phyloP scores from a whole-genome alignment of 495 filamentous ascomycete species.

The Xylaria sp. region DNA sequence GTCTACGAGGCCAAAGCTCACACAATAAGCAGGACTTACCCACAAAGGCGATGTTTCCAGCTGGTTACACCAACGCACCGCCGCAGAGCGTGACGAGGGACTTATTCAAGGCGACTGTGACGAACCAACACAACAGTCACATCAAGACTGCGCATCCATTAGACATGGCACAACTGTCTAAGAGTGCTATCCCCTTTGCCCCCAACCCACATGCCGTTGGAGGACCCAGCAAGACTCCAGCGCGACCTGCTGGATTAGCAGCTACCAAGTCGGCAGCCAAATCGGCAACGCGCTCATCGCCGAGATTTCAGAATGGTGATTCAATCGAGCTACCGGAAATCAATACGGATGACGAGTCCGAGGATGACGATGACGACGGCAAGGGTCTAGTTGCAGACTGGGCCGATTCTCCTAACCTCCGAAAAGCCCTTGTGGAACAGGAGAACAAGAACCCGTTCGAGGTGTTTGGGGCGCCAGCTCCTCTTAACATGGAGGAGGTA shows the following conservation, averaged over 20 bases:
- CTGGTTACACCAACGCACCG: slow-evolving; percentile 64
- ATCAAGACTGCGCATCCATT: slow-evolving; percentile 69
- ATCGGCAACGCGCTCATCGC: slow-evolving; percentile 69
- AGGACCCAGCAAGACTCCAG: slow-evolving; percentile 67
- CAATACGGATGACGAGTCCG: slow-evolving; percentile 84
- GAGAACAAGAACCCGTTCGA: slow-evolving; percentile 84
- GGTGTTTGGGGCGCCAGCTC: slow-evolving; percentile 87
- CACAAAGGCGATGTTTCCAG: slow-evolving; percentile 68
- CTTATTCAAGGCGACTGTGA: slow-evolving; percentile 57
- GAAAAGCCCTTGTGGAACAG: slow-evolving; percentile 71
- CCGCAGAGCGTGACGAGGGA: slow-evolving; percentile 43
- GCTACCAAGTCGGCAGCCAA: slow-evolving; percentile 55
- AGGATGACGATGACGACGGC: slow-evolving; percentile 59
- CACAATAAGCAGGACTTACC: slow-evolving; percentile 57
- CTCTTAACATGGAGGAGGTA: slow-evolving; percentile 91
- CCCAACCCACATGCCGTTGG: slow-evolving; percentile 64
- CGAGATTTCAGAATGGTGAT: slow-evolving; percentile 80
- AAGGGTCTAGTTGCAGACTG: slow-evolving; percentile 73
- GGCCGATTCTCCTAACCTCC: slow-evolving; percentile 83
- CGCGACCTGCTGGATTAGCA: slow-evolving; percentile 52
- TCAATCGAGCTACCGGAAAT: slow-evolving; percentile 87
- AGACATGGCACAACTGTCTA: slow-evolving; percentile 83
- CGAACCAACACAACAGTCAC: slow-evolving; percentile 60
- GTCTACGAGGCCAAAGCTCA: slow-evolving; percentile 36
- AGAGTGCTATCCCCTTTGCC: slow-evolving; percentile 88